Evolutionary conservation across 2,329 filamentous ascomycete genomes (phyloP).

Genomic region (Apiospora hydei): DNA sequence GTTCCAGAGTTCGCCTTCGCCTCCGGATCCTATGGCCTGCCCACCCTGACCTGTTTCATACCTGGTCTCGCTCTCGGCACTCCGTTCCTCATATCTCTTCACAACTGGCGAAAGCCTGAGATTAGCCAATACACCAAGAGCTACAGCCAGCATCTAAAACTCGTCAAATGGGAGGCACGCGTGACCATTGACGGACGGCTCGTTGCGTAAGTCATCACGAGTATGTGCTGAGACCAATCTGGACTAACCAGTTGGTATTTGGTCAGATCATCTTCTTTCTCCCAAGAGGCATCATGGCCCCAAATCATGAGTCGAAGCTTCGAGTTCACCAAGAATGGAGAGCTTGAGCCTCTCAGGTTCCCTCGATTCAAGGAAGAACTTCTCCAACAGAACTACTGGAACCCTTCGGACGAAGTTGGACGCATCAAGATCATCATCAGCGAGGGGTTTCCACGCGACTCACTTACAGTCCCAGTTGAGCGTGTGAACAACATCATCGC

Average conservation of each 20-base stretch:
- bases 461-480: constrained; percentile 62
- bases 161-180: constrained; percentile 69
- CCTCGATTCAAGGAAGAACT: constrained; percentile 75
- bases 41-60: constrained; percentile 75
- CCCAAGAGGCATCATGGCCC: constrained; percentile 58
- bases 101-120: constrained; percentile 72
- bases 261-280: constrained; percentile 61
- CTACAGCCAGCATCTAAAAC: constrained; percentile 63
- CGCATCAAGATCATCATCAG: constrained; percentile 80
- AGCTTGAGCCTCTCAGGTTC: constrained; percentile 70
- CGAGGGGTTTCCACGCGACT: constrained; percentile 71
- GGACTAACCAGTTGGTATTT: not conserved
- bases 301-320: constrained; percentile 55
- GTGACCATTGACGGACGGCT: constrained; percentile 73
- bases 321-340: constrained; percentile 62
- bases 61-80: constrained; percentile 34
- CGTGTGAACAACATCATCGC: constrained; percentile 75
- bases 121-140: constrained; percentile 64
- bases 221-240: not conserved
- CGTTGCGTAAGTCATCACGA: constrained; percentile 58
- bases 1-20: constrained; percentile 59
- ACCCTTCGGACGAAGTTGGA: constrained; percentile 72
- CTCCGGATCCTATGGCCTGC: constrained; percentile 59
- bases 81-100: constrained; percentile 76
- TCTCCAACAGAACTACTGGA: constrained; percentile 75